Percentiles rank a stretch among this genome's conserved stretches.
These are phyloP conservation scores for Neonectria ditissima DNA, from an alignment of 2,329 filamentous ascomycete genomes.

Conservation along the genomic window DNA sequence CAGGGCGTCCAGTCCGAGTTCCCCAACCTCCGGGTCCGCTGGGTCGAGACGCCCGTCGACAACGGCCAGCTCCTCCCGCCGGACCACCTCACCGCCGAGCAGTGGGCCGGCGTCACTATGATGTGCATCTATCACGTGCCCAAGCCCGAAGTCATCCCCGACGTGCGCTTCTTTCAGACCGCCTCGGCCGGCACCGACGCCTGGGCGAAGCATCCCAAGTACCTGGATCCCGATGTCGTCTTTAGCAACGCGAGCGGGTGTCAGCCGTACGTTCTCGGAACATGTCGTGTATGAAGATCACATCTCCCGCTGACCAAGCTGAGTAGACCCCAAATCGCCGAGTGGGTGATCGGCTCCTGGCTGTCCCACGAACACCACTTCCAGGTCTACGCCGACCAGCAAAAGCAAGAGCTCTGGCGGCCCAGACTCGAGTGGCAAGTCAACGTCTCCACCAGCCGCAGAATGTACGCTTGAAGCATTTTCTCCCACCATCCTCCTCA, in stretches of 20 bases:
- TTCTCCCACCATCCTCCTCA: background rate
- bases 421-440: conserved; percentile 31
- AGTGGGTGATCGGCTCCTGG: conserved; percentile 55
- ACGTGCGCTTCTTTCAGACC: conserved; percentile 59
- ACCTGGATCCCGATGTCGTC: conserved; percentile 48
- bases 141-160: conserved; percentile 45
- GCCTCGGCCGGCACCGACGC: conserved; percentile 57
- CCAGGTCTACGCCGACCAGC: conserved; percentile 44
- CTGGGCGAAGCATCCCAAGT: conserved; percentile 53
- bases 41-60: conserved; percentile 40
- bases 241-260: conserved; percentile 57
- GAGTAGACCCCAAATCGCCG: conserved; percentile 53
- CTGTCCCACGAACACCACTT: conserved; percentile 51
- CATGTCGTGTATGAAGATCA: too few species aligned
- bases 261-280: conserved; percentile 55
- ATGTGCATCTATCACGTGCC: conserved; percentile 50
- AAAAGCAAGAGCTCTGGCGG: conserved; percentile 47
- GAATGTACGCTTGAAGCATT: conserved; percentile 46
- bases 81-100: conserved; percentile 46
- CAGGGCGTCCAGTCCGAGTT: conserved; percentile 47
- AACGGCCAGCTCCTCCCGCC: conserved; percentile 34
- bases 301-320: background rate
- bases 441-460: conserved; percentile 49
- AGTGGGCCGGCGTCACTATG: conserved; percentile 57
- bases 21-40: conserved; percentile 54